Conservation (phyloP, 345 rosid species). For the Salix viminalis region DNA sequence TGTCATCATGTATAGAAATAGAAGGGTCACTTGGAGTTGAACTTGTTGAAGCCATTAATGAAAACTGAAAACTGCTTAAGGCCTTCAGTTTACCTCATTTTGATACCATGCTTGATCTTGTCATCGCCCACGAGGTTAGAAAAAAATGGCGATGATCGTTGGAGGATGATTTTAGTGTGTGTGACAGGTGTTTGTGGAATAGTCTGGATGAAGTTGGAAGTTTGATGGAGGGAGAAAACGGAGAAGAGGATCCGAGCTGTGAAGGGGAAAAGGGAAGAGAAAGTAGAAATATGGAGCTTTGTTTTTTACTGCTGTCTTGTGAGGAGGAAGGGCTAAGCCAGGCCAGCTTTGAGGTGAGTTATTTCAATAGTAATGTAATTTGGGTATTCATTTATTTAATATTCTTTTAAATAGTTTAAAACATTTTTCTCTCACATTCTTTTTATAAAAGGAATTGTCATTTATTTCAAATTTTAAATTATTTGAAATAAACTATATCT, state of each 20-base stretch:
- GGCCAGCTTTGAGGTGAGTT: too few species aligned
- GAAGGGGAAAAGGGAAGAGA: background rate
- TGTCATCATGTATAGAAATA: constrained; percentile 14
- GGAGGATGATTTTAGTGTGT: background rate
- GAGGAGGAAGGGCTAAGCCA: too few species aligned
- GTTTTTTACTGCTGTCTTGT: background rate
- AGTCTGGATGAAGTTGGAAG: background rate
- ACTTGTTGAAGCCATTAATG: constrained; percentile 27
- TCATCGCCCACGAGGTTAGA: background rate
- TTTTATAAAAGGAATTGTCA: too few species aligned
- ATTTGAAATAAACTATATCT: too few species aligned
- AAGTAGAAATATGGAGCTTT: background rate
- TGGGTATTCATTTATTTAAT: too few species aligned
- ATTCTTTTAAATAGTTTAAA: too few species aligned
- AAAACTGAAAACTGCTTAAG: background rate
- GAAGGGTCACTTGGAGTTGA: constrained; percentile 26
- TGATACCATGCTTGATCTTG: background rate
- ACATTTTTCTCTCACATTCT: too few species aligned
- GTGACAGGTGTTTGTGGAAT: background rate
- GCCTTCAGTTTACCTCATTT: background rate
- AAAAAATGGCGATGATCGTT: background rate
- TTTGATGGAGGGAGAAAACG: background rate
- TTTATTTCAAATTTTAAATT: too few species aligned
- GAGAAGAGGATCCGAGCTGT: background rate
- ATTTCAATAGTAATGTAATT: too few species aligned